Base-by-base conservation (phyloP, 345 rosid genomes). In the Rubroshorea leprosula region DNA sequence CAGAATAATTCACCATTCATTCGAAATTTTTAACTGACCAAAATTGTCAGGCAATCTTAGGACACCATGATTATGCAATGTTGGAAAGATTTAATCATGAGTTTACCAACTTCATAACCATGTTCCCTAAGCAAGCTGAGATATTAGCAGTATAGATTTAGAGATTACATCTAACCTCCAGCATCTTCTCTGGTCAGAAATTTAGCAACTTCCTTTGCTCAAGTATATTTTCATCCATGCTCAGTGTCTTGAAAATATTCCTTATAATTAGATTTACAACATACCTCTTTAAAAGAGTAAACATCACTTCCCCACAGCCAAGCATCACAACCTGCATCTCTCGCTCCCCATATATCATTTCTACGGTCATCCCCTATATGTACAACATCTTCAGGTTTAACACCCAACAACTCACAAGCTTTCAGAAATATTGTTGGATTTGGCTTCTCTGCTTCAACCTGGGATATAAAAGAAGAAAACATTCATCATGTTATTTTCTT, bases 281-380 rank as follows among this genome's bases (percentile, higher is more conserved):
- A 50, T 58, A 89, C 99, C 96, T 90, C 90, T 72, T 77, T 76
- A 48, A 93, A 93, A 52, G 99, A 93, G 65, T 76, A 67, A 49
- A 93, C 95, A 66, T 93, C 97, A 23, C 84, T 87, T 69, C 97
- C 97, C 99, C 99, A 93, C 14, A 89, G 88, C 99, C 99, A 93
- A 62, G 92, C 99, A 56, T 93, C 96, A 49, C 97, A 89, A 21
- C 96, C 99, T 51, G 99, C 99, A 68, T 87, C 99, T 66, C 99
- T 83, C 21, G 96, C 99, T 1, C 99, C 99, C 99, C 99, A 93
- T 67, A 93, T 58, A 73, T 93, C 99, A 31, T 93, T 93, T 71
- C 99, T 82, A 19, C 99, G 96, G 65, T 93, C 99, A 68, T 93
- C 99, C 54, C 99, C 97, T 43, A 89, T 92, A 70, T 93, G 99